Percentiles rank a stretch among this genome's conserved stretches.
phyloP scores from a whole-genome alignment of 257 asterid genomes.

The Thymus quinquecostatus region DNA sequence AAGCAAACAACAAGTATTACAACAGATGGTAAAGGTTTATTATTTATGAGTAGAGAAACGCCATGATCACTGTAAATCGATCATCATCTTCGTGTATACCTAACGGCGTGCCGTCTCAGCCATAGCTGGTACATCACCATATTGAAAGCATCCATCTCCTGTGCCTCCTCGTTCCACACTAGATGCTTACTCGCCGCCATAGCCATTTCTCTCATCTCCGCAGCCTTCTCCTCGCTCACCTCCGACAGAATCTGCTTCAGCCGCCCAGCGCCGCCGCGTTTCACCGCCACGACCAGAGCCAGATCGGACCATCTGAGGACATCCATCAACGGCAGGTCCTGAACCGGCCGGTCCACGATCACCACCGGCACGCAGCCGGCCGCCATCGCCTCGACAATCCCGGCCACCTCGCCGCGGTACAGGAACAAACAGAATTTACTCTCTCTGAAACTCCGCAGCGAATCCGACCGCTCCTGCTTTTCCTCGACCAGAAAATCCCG shows the following conservation, averaged over 20 bases:
- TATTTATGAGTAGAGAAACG: background rate
- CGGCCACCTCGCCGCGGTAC: slow-evolving; percentile 47
- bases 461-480: slow-evolving; percentile 35
- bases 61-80: background rate
- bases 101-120: slow-evolving; percentile 77
- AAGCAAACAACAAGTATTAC: background rate
- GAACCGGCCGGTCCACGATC: slow-evolving; percentile 78
- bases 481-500: slow-evolving; percentile 56
- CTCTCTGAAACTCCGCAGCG: slow-evolving; percentile 19
- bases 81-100: slow-evolving; percentile 64
- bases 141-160: slow-evolving; percentile 77
- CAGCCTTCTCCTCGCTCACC: slow-evolving; percentile 49
- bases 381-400: slow-evolving; percentile 67
- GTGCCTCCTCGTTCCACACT: slow-evolving; percentile 74
- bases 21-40: background rate
- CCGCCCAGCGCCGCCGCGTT: slow-evolving; percentile 51
- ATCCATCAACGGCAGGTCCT: slow-evolving; percentile 88
- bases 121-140: slow-evolving; percentile 92
- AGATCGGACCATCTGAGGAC: slow-evolving; percentile 73
- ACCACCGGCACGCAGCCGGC: slow-evolving; percentile 86
- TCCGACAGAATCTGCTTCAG: slow-evolving; percentile 59
- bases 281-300: slow-evolving; percentile 52
- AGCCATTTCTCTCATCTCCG: slow-evolving; percentile 57
- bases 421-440: slow-evolving; percentile 78
- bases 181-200: slow-evolving; percentile 73